Evolutionary conservation across 768 basidiomycete species (phyloP), one percentile per base, ranked within the genome.

Genomic region (Boletus patriciae): DNA sequence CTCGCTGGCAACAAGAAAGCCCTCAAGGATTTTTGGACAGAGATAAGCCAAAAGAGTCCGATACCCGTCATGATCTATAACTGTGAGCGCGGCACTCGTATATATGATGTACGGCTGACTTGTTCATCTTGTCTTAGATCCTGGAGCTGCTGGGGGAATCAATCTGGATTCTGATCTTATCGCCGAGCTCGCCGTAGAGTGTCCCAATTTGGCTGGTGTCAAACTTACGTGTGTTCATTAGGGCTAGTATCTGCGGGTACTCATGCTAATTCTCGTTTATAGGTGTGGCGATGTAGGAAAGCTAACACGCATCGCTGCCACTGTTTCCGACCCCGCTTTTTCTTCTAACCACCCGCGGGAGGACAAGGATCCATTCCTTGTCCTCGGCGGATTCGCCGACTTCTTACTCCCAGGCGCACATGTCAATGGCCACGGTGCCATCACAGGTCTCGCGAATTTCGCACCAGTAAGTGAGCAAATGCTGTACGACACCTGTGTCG

Each of bases 281-380:
- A 92, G 90, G 42, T 96, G 94, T 66, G 93, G 90, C 29, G 92
- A 90, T 66, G 91, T 97, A 59, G 94, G 94, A 47, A 95, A 95
- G 73, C 79, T 95, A 63, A 90, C 91, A 29, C 82, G 94, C 63
- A 88, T 95, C 61, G 85, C 87, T 47, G 86, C 86, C 43, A 76
- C 79, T 11, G 82, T 90, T 8, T 81, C 88, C 15, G 74, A 76
- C 34, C 69, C 82, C 8, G 69, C 75, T 6, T 94, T 93, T 73
- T 60, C 73, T 18, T 68, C 78, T 29, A 66, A 73, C 34, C 76
- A 87, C 72, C 90, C 92, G 43, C 86, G 91, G 68, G 86, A 83
- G 74, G 82, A 84, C 66, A 66, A 77, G 21, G 72, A 78, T 29
- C 82, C 83, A 18, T 96, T 97, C 78, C 75, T 94, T 46, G 90